These are phyloP conservation scores for Helminthosporium solani DNA, from an alignment of 2,329 filamentous ascomycete species.

Conservation along the genomic window DNA sequence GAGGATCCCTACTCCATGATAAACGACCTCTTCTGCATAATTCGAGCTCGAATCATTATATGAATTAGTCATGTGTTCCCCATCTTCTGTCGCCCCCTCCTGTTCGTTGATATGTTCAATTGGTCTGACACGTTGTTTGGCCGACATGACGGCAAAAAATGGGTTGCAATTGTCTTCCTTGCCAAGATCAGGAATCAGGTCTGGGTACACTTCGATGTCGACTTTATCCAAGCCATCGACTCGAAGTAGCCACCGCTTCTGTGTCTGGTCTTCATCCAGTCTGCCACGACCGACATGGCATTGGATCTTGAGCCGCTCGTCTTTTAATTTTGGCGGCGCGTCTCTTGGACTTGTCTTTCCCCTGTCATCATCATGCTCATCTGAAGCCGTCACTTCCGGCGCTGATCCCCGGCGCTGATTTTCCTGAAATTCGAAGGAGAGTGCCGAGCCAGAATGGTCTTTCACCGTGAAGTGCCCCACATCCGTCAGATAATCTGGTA, in stretches of 20 bases:
- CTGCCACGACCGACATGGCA: conserved; percentile 15
- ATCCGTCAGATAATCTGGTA: conserved; percentile 16
- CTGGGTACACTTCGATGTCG: conserved; percentile 18
- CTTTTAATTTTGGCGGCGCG: conserved; percentile 14
- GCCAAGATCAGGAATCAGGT: conserved; percentile 10
- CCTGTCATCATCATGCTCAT: not conserved
- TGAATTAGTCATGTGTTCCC: not conserved
- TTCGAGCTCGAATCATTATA: conserved; percentile 1
- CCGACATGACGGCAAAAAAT: conserved; percentile 19
- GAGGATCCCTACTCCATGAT: conserved; percentile 17
- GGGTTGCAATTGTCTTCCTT: conserved; percentile 2
- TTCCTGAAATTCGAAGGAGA: conserved; percentile 15
- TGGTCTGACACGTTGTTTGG: conserved; percentile 12
- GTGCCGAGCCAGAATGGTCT: conserved; percentile 13
- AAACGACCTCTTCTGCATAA: conserved; percentile 3
- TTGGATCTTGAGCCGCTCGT: conserved; percentile 16
- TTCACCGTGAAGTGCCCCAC: conserved; percentile 12
- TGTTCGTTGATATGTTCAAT: not conserved
- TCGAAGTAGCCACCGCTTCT: conserved; percentile 11
- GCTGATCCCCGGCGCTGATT: conserved; percentile 1
- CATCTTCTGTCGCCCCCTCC: not conserved
- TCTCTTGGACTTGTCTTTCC: conserved; percentile 5
- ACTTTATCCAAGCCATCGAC: not conserved
- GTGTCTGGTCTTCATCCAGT: conserved; percentile 5
- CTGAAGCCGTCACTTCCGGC: not conserved